Conservation (phyloP, 331 rosid species). For the Rosa hybrid region DNA sequence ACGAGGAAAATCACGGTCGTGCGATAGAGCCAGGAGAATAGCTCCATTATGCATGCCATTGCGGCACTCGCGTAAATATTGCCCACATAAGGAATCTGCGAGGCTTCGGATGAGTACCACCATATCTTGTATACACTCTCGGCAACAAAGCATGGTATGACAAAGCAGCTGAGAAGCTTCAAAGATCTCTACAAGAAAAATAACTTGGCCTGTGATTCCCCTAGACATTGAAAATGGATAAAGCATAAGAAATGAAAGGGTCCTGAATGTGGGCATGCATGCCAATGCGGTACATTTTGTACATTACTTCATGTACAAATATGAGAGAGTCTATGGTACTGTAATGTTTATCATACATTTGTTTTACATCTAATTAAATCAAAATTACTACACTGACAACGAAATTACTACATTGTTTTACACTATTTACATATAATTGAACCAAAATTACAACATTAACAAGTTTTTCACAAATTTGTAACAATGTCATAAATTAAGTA, state of each 20-base stretch:
- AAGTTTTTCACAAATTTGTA: too few species aligned
- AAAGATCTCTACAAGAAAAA: slow-evolving; percentile 55
- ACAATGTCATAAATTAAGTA: too few species aligned
- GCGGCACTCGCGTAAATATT: slow-evolving; percentile 62
- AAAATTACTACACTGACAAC: too few species aligned
- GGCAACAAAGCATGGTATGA: slow-evolving; percentile 61
- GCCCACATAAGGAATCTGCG: slow-evolving; percentile 74
- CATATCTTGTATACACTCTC: slow-evolving; percentile 86
- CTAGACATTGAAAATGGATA: background rate
- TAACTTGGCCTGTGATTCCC: background rate
- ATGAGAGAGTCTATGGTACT: too few species aligned
- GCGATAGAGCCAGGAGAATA: slow-evolving; percentile 85
- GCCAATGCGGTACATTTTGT: background rate
- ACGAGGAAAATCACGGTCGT: slow-evolving; percentile 70
- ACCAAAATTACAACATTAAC: too few species aligned
- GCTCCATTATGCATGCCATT: slow-evolving; percentile 67
- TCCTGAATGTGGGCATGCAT: background rate
- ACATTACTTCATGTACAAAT: background rate
- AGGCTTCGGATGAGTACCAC: slow-evolving; percentile 94
- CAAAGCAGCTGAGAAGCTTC: slow-evolving; percentile 50
- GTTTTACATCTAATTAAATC: too few species aligned
- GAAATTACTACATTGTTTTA: too few species aligned
- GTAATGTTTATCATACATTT: too few species aligned
- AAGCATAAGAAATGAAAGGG: background rate
- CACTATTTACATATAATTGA: too few species aligned